Base-by-base conservation (phyloP, 2,329 filamentous ascomycete species). In the Esteya vermicola region DNA sequence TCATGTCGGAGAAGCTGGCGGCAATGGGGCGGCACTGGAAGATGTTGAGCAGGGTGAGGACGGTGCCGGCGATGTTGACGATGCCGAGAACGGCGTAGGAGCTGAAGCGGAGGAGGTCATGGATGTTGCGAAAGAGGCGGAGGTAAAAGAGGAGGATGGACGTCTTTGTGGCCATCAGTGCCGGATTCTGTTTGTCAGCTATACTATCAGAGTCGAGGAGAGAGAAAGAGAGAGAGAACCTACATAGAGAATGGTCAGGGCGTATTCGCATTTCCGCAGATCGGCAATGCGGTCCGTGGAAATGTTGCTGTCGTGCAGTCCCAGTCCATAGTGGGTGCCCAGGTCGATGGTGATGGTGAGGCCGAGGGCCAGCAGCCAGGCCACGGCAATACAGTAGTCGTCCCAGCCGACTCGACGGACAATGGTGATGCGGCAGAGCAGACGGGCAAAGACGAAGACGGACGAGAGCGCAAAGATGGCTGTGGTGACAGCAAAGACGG, bases 111-210 rank as follows among this genome's bases (percentile, higher is more conserved):
- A 94, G 79, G 37, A 88, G 66, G 46, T 75, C 75, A 48, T 93
- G 77, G 0, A 74, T 78, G 43, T 85, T 82, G 51, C 79, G 81
- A 21, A 85, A 83, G 36, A 95, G 68, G 31, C 81, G 79, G 37
- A 95, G 68, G 60, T 93, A 95, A 58, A 95, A 95, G 39, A 91
- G 70, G 43, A 95, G 68, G 50, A 95, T 84, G n/a, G 85, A 93
- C 0, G 84, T 86, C 61, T 95, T 95, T 38, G 85, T 85, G 3
- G 81, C 78, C 84, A 93, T 93, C 41, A 94, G 67, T 4, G 84
- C 81, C 12, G 86, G 86, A 54, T 94, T 93, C 78, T 88, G 51
- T n/a, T 9, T 25, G 22, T 18, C 14, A 4, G 22, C 21, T 42
- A 50, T 36, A 50, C 37, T 16, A 18, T 88, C 51, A 18, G 13